These are phyloP conservation scores for Pseudogymnoascus verrucosus DNA, from an alignment of 2,329 filamentous ascomycete species.

Conservation along the genomic window DNA sequence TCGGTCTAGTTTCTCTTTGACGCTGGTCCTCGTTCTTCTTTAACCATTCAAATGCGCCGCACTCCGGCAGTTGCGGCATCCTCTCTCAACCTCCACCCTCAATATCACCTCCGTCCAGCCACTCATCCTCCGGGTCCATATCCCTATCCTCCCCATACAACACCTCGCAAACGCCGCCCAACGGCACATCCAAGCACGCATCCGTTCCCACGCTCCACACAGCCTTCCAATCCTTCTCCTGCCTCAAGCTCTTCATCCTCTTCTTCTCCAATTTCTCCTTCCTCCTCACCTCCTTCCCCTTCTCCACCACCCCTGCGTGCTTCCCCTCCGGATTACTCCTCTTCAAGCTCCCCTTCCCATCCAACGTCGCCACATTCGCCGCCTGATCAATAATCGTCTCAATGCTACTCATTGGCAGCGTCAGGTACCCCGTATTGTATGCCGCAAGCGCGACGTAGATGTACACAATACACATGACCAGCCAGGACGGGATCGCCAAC, in stretches of 20 bases:
- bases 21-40: background rate
- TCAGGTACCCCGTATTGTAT: conserved; percentile 87
- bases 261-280: conserved; percentile 31
- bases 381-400: conserved; percentile 91
- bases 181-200: conserved; percentile 92
- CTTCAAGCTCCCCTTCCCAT: conserved; percentile 54
- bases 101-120: conserved; percentile 13
- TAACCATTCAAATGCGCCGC: background rate
- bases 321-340: conserved; percentile 17
- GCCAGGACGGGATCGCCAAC: conserved; percentile 79
- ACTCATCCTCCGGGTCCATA: conserved; percentile 8
- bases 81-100: background rate
- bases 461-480: conserved; percentile 82
- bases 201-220: conserved; percentile 92
- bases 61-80: background rate
- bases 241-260: conserved; percentile 23
- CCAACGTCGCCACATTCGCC: conserved; percentile 76
- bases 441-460: conserved; percentile 87
- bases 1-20: background rate
- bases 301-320: conserved; percentile 32
- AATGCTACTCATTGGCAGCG: conserved; percentile 66
- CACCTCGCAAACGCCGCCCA: conserved; percentile 91
- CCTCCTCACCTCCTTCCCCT: conserved; percentile 30
- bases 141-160: conserved; percentile 63
- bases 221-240: conserved; percentile 60